Evolutionary conservation across 371 early-diverging fungal genomes (phyloP).

Genomic region (Lichtheimia hyalospora): DNA sequence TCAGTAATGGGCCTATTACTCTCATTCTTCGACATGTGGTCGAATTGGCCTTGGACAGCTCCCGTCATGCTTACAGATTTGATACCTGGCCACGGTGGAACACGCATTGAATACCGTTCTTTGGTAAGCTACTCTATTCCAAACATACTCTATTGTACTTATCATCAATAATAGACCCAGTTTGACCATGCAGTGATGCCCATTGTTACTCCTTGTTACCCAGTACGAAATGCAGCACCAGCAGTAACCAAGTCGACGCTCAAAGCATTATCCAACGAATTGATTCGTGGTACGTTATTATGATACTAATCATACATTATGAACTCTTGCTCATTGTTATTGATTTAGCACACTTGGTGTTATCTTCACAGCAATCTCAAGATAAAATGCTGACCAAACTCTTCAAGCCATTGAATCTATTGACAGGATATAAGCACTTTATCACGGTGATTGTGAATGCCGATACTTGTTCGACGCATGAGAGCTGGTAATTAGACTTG

Average conservation of each 20-base stretch:
- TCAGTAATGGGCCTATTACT: conserved; percentile 12
- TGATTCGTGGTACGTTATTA: conserved; percentile 31
- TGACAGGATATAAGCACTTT: background rate
- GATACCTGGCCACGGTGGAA: conserved; percentile 28
- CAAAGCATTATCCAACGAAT: conserved; percentile 25
- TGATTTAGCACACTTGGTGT: background rate
- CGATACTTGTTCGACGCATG: background rate
- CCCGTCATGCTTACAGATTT: conserved; percentile 30
- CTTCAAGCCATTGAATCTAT: background rate
- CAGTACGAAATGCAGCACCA: conserved; percentile 27
- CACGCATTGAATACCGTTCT: conserved; percentile 5
- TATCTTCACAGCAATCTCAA: background rate
- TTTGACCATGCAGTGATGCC: conserved; percentile 37
- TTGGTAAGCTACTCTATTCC: conserved; percentile 9
- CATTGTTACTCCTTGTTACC: conserved; percentile 45
- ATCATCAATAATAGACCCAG: conserved; percentile 9
- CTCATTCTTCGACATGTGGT: conserved; percentile 33
- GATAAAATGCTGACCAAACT: background rate
- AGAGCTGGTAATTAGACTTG: conserved; percentile 2
- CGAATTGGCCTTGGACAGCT: conserved; percentile 37
- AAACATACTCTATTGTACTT: background rate
- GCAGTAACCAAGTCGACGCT: conserved; percentile 32
- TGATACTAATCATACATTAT: too few species aligned
- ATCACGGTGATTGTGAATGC: background rate
- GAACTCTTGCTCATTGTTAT: background rate